These are phyloP conservation scores for Pseudocercospora fijiensis DNA, from an alignment of 2,329 filamentous ascomycete species.

Conservation along the genomic window DNA sequence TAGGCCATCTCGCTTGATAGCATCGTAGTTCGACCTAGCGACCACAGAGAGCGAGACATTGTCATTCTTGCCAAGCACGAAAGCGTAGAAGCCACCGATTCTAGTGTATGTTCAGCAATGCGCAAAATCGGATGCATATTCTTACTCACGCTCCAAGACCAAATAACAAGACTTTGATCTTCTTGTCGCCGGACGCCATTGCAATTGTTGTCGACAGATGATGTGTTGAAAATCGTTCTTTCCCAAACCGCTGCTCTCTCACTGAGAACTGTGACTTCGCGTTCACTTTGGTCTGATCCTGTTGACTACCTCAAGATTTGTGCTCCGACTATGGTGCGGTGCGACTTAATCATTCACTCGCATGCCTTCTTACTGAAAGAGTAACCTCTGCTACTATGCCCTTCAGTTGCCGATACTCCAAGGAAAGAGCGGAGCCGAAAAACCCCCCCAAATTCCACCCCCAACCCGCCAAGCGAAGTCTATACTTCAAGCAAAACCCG, in stretches of 20 bases:
- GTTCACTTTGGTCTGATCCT: not conserved
- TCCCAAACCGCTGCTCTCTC: not conserved
- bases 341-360: not conserved
- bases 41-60: constrained; percentile 46
- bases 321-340: not conserved
- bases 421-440: not conserved
- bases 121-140: not conserved
- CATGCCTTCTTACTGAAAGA: not conserved
- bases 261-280: not conserved
- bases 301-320: not conserved
- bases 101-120: constrained; percentile 35
- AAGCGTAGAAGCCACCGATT: constrained; percentile 60
- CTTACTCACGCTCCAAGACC: constrained; percentile 55
- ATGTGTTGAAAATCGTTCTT: not conserved
- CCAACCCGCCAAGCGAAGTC: constrained; percentile 8
- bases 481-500: not conserved
- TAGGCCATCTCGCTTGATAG: constrained; percentile 45
- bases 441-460: constrained; percentile 1
- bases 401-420: constrained; percentile 11
- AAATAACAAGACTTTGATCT: constrained; percentile 49
- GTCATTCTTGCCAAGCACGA: constrained; percentile 49
- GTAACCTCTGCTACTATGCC: not conserved
- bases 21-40: constrained; percentile 49
- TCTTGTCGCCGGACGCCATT: constrained; percentile 12
- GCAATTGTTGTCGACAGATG: not conserved